Conservation (phyloP, 345 rosid species). For the Streptanthus diversifolius region DNA sequence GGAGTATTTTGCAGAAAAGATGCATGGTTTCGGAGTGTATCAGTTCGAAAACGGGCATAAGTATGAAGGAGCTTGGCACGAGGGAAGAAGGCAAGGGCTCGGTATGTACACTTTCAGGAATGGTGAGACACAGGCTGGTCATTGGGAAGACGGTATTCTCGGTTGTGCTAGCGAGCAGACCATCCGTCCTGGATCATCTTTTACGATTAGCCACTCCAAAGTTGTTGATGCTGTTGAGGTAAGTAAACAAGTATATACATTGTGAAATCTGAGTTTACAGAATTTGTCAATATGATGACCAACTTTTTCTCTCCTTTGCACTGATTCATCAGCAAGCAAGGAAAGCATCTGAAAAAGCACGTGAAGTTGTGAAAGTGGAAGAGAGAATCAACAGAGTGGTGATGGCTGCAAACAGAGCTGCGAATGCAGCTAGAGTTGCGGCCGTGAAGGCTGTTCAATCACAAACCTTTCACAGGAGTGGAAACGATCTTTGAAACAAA, state of each 20-base stretch:
- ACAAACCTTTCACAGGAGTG: slow-evolving; percentile 32
- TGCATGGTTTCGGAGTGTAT: slow-evolving; percentile 76
- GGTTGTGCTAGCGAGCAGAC: slow-evolving; percentile 17
- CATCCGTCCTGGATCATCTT: slow-evolving; percentile 52
- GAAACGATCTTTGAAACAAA: not conserved
- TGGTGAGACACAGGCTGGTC: slow-evolving; percentile 66
- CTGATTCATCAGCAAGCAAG: slow-evolving; percentile 52
- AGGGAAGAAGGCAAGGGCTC: slow-evolving; percentile 71
- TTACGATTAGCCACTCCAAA: slow-evolving; percentile 72
- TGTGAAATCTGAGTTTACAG: not conserved
- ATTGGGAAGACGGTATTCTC: slow-evolving; percentile 50
- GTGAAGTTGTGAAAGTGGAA: slow-evolving; percentile 43
- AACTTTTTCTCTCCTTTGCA: not conserved
- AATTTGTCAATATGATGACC: not conserved
- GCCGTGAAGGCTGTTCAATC: slow-evolving; percentile 65
- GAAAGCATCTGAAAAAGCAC: slow-evolving; percentile 52
- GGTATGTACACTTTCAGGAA: slow-evolving; percentile 64
- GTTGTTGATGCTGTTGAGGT: slow-evolving; percentile 84
- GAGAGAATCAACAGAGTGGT: slow-evolving; percentile 57
- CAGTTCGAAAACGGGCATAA: slow-evolving; percentile 59
- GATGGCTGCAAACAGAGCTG: slow-evolving; percentile 64
- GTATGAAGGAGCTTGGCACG: slow-evolving; percentile 83
- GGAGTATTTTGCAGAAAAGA: slow-evolving; percentile 73
- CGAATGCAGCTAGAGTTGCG: slow-evolving; percentile 75
- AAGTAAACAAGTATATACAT: not conserved